Evolutionary conservation across 208 protist genomes (phyloP).

Genomic region (Trichomonas vaginalis): DNA sequence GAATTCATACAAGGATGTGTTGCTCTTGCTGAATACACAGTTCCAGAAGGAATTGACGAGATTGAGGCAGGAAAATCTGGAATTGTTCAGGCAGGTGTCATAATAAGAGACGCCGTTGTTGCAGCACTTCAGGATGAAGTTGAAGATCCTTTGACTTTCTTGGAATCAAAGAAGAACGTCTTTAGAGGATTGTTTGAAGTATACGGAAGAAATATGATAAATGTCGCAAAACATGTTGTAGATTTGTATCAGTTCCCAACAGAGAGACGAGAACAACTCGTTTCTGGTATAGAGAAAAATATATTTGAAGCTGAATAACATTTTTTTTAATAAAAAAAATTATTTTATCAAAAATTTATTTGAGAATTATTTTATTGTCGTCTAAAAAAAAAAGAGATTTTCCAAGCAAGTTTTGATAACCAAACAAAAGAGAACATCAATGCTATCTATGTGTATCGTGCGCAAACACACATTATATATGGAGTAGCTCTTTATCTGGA

Average conservation of each 20-base stretch:
- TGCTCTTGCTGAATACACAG: not conserved
- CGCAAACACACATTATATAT: too few relatives aligned
- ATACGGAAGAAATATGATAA: not conserved
- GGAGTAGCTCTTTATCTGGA: too few relatives aligned
- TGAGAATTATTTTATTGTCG: too few relatives aligned
- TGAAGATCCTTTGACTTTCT: not conserved
- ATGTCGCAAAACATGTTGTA: not conserved
- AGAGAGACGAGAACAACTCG: not conserved
- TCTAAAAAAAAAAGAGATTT: too few relatives aligned
- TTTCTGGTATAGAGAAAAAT: not conserved
- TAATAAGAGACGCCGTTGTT: not conserved
- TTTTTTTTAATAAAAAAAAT: too few relatives aligned
- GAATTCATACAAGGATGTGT: not conserved
- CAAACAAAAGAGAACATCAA: too few relatives aligned
- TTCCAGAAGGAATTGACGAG: not conserved
- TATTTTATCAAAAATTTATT: too few relatives aligned
- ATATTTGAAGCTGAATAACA: not conserved
- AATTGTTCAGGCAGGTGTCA: not conserved
- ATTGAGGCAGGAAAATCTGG: not conserved
- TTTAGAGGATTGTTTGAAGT: not conserved
- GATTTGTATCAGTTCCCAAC: not conserved
- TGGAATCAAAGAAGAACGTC: not conserved
- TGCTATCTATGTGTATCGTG: too few relatives aligned
- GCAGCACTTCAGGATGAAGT: not conserved
- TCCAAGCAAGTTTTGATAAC: too few relatives aligned